Percentiles rank a stretch among this genome's conserved stretches.
Conservation (phyloP, 192 early-diverging fungal species). For the Linnemannia elongata region DNA sequence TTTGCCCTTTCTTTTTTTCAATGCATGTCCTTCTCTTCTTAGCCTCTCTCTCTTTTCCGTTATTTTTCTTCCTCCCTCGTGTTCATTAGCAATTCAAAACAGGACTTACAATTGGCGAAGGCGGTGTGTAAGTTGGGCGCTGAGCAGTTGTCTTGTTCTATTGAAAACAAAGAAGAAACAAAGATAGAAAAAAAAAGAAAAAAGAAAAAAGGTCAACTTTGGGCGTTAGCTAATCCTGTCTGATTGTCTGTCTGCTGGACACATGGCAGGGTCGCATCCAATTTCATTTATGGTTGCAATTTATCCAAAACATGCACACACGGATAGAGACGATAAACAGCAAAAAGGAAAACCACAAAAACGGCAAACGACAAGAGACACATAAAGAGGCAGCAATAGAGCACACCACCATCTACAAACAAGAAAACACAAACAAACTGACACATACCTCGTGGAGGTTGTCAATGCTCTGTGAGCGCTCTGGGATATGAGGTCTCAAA, state of each 20-base stretch:
- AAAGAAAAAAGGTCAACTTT: not conserved
- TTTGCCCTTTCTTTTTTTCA: not conserved
- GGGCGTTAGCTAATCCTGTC: slow-evolving; percentile 6
- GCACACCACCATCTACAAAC: slow-evolving; percentile 1
- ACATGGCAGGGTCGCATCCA: slow-evolving; percentile 20
- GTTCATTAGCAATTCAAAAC: not conserved
- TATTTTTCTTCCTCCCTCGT: not conserved
- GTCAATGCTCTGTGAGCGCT: slow-evolving; percentile 54
- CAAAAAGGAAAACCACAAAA: not conserved
- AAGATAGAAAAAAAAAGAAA: not conserved
- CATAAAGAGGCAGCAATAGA: not conserved
- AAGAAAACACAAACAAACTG: slow-evolving; percentile 20
- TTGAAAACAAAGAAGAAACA: not conserved
- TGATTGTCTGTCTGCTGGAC: slow-evolving; percentile 15
- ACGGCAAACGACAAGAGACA: not conserved
- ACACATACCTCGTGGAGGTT: slow-evolving; percentile 24
- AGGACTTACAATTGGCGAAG: slow-evolving; percentile 47
- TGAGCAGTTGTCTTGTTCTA: slow-evolving; percentile 7
- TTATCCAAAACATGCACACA: slow-evolving; percentile 17
- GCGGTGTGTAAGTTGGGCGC: slow-evolving; percentile 47
- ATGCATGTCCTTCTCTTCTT: not conserved
- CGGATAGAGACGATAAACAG: not conserved
- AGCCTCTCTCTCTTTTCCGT: not conserved
- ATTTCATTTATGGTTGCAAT: slow-evolving; percentile 24
- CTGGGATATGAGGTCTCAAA: slow-evolving; percentile 51